Base-by-base conservation (phyloP, 306 rosid genomes). In the Cyclanthera cordifolia region DNA sequence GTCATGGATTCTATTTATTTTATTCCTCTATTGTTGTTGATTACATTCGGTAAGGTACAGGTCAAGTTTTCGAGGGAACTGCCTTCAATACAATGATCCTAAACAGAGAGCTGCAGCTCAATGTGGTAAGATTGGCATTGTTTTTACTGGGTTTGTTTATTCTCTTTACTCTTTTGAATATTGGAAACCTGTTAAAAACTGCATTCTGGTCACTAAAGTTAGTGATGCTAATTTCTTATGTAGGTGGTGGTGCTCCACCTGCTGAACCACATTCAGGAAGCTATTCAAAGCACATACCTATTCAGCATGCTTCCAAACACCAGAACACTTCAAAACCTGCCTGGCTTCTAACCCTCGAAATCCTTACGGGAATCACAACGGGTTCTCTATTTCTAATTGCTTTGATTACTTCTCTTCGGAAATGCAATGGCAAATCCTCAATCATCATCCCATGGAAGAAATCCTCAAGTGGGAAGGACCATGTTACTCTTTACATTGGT, bases 361-460 rank as follows among this genome's bases (percentile, higher is more conserved):
- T 90, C 66, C 81, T 83, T 61, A 81, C 95, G 17, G 99, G 96
- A 85, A 79, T 83, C 80, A 79, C 87, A 80, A 86, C 79, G 9
- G 86, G 91, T 72, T 88, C 86, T 69, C 69, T 94, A 76, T 80
- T 88, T 66, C 69, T 90, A 64, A 72, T 94, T 45, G 96, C 83
- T 63, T 74, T 76, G 77, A 76, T 94, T 69, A 80, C 95, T 49
- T 86, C 84, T 74, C 49, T 85, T 71, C 85, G 80, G 69, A 86
- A 70, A 80, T 86, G 85, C 82, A 83, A 88, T 61, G 83, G 84
- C 65, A 86, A 81, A 77, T 76, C 97, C 72, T 86, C 99, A 27
- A 80, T 90, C 65, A 88, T 94, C 75, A 88, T 85, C 71, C 99
- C 96, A 0, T 71, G 96, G 96, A 94, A 84, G 84, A 94, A 94